A percentile compares a stretch with the other conserved stretches of the same genome.
Evolutionary conservation across 2,329 filamentous ascomycete genomes (phyloP).

Genomic region (Curvularia sp.): DNA sequence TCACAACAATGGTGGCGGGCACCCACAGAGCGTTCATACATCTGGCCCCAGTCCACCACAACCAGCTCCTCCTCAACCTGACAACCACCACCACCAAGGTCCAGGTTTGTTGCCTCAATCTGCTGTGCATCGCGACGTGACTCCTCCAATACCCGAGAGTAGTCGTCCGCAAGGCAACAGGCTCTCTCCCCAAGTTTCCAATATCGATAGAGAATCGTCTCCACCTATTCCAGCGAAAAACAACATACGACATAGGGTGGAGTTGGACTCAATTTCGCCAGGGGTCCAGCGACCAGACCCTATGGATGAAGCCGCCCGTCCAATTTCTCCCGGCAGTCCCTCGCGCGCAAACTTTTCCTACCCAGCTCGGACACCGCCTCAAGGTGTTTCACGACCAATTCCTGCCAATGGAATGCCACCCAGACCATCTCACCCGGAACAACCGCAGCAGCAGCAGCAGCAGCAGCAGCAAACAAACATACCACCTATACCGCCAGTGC

Average conservation of each 20-base stretch:
- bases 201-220: conserved; percentile 27
- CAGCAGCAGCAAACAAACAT: conserved; percentile 10
- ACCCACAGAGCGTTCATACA: conserved; percentile 40
- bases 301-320: conserved; percentile 35
- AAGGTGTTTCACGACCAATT: conserved; percentile 43
- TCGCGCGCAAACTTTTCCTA: conserved; percentile 47
- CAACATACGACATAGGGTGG: conserved; percentile 47
- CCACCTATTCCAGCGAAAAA: conserved; percentile 47
- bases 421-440: neutral
- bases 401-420: conserved; percentile 11
- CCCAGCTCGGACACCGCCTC: conserved; percentile 42
- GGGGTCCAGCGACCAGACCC: conserved; percentile 46
- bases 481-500: conserved; percentile 11
- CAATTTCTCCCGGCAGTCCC: conserved; percentile 40
- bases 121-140: conserved; percentile 19
- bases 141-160: conserved; percentile 13
- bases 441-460: conserved; percentile 10
- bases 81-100: conserved; percentile 22
- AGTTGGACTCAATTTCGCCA: conserved; percentile 45
- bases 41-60: conserved; percentile 46
- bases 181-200: conserved; percentile 18
- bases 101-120: conserved; percentile 24
- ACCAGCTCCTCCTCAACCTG: conserved; percentile 34
- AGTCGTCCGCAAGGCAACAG: conserved; percentile 9
- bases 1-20: conserved; percentile 20